Conservation (phyloP, 495 filamentous ascomycete genomes). For the Hypoxylon lienhwacheense region DNA sequence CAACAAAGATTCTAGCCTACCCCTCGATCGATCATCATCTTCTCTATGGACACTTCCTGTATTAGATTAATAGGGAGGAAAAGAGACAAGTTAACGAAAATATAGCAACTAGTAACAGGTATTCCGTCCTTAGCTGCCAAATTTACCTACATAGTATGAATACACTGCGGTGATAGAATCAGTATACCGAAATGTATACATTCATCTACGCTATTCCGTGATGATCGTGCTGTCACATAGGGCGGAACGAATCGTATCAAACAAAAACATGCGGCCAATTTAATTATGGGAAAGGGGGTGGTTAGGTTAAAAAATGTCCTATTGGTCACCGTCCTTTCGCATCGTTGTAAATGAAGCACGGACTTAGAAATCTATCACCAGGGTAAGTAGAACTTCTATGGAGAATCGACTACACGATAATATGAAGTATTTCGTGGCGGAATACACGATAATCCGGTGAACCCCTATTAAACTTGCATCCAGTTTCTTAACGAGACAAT, state of each 20-base stretch:
- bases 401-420: conserved; percentile 14
- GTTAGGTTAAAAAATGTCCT: conserved; percentile 19
- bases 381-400: conserved; percentile 4
- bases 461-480: conserved; percentile 6
- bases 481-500: conserved; percentile 10
- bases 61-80: too few species aligned
- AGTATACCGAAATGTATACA: conserved; percentile 7
- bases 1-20: too few species aligned
- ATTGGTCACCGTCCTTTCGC: conserved; percentile 20
- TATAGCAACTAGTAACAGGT: too few species aligned
- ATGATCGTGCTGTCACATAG: too few species aligned
- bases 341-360: conserved; percentile 13
- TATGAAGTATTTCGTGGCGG: conserved; percentile 3
- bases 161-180: conserved; percentile 4
- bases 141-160: too few species aligned
- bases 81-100: too few species aligned
- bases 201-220: not conserved
- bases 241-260: conserved; percentile 29
- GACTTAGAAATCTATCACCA: conserved; percentile 29
- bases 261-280: conserved; percentile 27
- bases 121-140: too few species aligned
- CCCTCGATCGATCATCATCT: too few species aligned
- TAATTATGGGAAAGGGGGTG: conserved; percentile 18
- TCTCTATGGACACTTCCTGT: too few species aligned
- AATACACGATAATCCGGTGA: too few species aligned